Percentiles rank a stretch among this genome's conserved stretches.
phyloP scores from a whole-genome alignment of 2,329 filamentous ascomycete species.

The Ophiostoma australiae region DNA sequence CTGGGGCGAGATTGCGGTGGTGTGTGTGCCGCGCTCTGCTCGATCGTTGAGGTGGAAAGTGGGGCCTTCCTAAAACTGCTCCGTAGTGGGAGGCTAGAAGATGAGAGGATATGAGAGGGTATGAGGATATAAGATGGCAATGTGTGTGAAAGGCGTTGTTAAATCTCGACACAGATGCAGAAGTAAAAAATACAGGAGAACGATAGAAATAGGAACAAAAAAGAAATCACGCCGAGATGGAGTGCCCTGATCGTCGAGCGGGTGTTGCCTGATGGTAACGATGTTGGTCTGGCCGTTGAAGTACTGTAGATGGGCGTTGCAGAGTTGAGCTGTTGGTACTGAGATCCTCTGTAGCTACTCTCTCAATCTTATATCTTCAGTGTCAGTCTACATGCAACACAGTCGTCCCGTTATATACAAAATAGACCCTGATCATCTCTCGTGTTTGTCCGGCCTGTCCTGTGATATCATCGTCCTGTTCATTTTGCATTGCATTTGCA shows the following conservation, averaged over 20 bases:
- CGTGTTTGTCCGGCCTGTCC: background rate
- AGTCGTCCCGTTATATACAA: background rate
- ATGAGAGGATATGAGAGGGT: no score
- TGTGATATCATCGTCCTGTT: background rate
- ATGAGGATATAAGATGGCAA: background rate
- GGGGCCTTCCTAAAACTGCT: background rate
- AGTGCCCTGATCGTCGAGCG: conserved; percentile 1
- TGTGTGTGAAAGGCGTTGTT: background rate
- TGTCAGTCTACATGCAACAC: background rate
- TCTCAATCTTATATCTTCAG: background rate
- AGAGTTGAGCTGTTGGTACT: background rate
- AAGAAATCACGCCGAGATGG: background rate
- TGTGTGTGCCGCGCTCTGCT: background rate
- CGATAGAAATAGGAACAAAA: background rate
- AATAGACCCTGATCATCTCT: background rate
- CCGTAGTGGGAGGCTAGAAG: background rate
- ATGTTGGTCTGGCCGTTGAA: background rate
- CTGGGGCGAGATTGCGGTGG: conserved; percentile 8
- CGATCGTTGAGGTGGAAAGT: background rate
- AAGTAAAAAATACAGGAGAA: background rate
- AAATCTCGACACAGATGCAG: no score
- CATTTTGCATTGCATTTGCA: background rate
- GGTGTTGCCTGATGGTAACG: background rate
- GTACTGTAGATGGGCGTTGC: background rate
- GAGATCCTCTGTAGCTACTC: no score